phyloP scores from a whole-genome alignment of 2,329 filamentous ascomycete species.

The Teratosphaeria epicoccoides region DNA sequence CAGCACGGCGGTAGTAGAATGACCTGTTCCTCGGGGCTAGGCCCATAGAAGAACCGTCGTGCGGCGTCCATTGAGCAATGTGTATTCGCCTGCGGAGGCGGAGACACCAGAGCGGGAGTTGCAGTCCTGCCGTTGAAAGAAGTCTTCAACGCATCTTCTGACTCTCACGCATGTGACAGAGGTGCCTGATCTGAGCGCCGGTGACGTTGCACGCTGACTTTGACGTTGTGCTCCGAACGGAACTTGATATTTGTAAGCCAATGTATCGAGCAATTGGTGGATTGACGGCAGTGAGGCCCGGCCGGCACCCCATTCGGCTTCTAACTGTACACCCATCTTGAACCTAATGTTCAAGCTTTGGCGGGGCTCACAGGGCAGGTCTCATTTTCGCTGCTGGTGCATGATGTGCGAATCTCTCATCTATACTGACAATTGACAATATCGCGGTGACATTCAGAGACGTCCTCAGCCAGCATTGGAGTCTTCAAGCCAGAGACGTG shows the following conservation, averaged over 20 bases:
- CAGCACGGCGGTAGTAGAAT: slow-evolving; percentile 12
- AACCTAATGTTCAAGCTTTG: background rate
- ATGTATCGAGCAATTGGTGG: too few species aligned
- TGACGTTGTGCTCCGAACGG: background rate
- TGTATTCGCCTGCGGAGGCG: background rate
- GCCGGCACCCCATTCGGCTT: too few species aligned
- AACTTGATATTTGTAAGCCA: too few species aligned
- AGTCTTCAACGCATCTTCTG: background rate
- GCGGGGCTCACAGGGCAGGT: background rate
- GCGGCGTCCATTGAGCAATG: slow-evolving; percentile 74
- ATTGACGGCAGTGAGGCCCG: too few species aligned
- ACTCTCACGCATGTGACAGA: background rate
- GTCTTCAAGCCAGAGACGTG: background rate
- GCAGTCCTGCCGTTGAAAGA: background rate
- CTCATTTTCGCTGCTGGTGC: background rate
- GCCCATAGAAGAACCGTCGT: slow-evolving; percentile 77
- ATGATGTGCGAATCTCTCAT: too few species aligned
- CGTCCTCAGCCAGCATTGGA: background rate
- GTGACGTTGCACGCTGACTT: background rate
- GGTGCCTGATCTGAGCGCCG: background rate
- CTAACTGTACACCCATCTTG: too few species aligned
- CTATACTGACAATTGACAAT: background rate
- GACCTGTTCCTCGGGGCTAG: slow-evolving; percentile 89
- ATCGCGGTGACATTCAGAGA: background rate
- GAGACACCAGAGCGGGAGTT: too few species aligned